Base-by-base conservation (phyloP, 1,139 yeast species). In the Saccharomyces pastorianus region DNA sequence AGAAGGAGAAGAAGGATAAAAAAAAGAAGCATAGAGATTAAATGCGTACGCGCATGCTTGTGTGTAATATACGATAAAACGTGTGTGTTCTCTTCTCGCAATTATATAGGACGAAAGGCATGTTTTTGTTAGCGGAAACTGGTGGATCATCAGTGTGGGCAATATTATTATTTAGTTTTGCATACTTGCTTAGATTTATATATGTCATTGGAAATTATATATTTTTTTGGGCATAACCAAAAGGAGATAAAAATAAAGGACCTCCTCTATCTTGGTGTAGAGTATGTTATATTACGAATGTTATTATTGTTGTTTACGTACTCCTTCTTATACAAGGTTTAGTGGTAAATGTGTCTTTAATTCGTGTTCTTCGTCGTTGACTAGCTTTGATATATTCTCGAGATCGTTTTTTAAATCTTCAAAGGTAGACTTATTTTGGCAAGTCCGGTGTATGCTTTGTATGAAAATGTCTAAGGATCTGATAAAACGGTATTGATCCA, bases 261-360 rank as follows among this genome's bases (percentile, higher is more conserved):
- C 14, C 38, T 32, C 3, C 3, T 13, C 38, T 4, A 13, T 2
- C 38, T 4, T 32, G 20, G 14, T n/a, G 20, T 11, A 32, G 38
- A 4, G 38, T 20, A 6, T 6, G 38, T 13, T 20, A 32, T 32
- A n/a, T 32, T 13, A 32, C 14, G 38, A 32, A 32, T 32, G 38
- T 32, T 32, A 32, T 32, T 32, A 32, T 4, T 32, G 38, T 32
- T 11, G 38, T 1, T 32, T 32, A 32, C 14, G 38, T 32, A 1
- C 3, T 32, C 38, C 14, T 9, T 32, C n/a, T 51, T 51, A 61
- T 47, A 61, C 56, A 50, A 63, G 61, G 47, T 59, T 64, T 32
- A 64, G 47, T 3, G 65, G 59, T 57, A 64, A 57, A 48, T 63
- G 65, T 6, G 65, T 55, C 53, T 65, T 62, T 20, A 62, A 56